A percentile compares a stretch with the other conserved stretches of the same genome.
Conservation (phyloP, 2,329 filamentous ascomycete genomes). For the Pyrenophora tritici-repentis region DNA sequence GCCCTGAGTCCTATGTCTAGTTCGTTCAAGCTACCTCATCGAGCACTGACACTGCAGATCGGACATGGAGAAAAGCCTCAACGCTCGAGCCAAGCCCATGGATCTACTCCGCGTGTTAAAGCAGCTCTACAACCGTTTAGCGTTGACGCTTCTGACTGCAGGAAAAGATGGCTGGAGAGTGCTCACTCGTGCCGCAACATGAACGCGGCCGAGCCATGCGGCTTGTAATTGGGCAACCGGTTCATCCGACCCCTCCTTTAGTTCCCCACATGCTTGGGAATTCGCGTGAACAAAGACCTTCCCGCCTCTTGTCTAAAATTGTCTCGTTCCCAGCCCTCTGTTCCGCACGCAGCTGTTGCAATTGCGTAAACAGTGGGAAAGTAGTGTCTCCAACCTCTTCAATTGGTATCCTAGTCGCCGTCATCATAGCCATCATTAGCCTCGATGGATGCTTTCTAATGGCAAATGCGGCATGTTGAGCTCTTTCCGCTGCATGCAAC, state of each 20-base stretch:
- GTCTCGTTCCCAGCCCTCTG: slow-evolving; percentile 9
- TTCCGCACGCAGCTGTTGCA: not conserved
- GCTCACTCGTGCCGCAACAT: slow-evolving; percentile 15
- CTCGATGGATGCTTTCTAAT: not conserved
- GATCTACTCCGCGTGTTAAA: slow-evolving; percentile 40
- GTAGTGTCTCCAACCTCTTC: not conserved
- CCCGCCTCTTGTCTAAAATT: slow-evolving; percentile 29
- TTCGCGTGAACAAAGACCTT: slow-evolving; percentile 14
- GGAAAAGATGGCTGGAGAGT: slow-evolving; percentile 29
- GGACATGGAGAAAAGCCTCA: slow-evolving; percentile 16
- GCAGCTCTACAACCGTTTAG: slow-evolving; percentile 26
- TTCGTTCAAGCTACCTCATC: slow-evolving; percentile 27
- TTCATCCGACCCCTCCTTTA: slow-evolving; percentile 33
- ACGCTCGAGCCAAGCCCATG: slow-evolving; percentile 25
- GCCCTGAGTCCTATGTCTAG: slow-evolving; percentile 17
- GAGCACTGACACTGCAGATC: slow-evolving; percentile 28
- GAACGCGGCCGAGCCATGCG: slow-evolving; percentile 13
- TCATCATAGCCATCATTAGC: not conserved
- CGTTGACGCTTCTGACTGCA: slow-evolving; percentile 25
- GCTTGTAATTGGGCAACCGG: slow-evolving; percentile 23
- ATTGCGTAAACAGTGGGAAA: not conserved
- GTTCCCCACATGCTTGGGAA: slow-evolving; percentile 19
- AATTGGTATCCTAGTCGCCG: not conserved
- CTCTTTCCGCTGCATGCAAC: slow-evolving; percentile 12
- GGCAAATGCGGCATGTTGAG: slow-evolving; percentile 2